Evolutionary conservation across 2,329 filamentous ascomycete genomes (phyloP).

Genomic region (Cercospora canescens): DNA sequence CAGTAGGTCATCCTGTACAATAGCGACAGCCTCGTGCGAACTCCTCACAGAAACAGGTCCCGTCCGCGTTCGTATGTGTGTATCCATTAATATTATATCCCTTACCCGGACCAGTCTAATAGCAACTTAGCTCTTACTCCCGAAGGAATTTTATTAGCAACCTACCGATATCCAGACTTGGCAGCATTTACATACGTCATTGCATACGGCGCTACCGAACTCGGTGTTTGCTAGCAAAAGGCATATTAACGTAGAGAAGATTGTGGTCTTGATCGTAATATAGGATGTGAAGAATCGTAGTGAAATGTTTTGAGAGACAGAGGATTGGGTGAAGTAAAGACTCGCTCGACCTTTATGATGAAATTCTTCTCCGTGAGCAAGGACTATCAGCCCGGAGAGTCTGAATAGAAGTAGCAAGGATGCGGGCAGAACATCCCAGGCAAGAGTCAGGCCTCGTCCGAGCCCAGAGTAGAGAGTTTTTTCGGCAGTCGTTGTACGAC

Average conservation of each 20-base stretch:
- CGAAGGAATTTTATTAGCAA: not conserved
- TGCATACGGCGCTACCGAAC: not conserved
- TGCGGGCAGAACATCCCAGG: not conserved
- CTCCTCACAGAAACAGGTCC: not conserved
- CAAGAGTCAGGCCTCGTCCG: not conserved
- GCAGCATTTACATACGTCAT: not conserved
- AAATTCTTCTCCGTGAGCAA: not conserved
- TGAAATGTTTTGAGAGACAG: not conserved
- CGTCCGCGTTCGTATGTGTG: not conserved
- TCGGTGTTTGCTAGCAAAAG: not conserved
- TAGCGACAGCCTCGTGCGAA: not conserved
- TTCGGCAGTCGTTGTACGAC: not conserved
- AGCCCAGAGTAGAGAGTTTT: not conserved
- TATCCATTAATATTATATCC: not conserved
- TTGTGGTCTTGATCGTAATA: not conserved
- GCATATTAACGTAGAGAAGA: not conserved
- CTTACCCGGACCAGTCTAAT: not conserved
- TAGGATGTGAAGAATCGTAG: not conserved
- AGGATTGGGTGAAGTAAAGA: not conserved
- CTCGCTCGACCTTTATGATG: not conserved
- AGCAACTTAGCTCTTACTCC: not conserved
- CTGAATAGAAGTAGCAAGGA: not conserved
- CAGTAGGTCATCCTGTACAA: not conserved
- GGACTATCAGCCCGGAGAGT: not conserved
- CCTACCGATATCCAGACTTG: not conserved